Percentiles rank a stretch among this genome's conserved stretches.
phyloP scores from a whole-genome alignment of 345 rosid genomes.

The Bretschneidera sinensis region DNA sequence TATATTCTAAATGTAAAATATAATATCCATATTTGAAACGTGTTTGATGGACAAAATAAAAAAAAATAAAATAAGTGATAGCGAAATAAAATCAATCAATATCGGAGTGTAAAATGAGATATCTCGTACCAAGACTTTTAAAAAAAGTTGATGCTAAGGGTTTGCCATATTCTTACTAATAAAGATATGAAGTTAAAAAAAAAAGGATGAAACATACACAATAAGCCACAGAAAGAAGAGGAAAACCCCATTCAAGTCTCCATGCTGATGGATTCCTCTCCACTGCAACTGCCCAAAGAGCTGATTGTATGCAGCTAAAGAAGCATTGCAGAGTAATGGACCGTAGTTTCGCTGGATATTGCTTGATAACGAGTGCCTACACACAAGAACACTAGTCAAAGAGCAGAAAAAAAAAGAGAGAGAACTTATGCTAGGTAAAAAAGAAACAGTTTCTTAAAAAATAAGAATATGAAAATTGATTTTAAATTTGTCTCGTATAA shows the following conservation, averaged over 20 bases:
- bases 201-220: slow-evolving; percentile 43
- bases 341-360: slow-evolving; percentile 66
- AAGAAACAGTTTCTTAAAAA: too few relatives aligned
- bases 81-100: too few relatives aligned
- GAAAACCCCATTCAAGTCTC: slow-evolving; percentile 70
- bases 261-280: slow-evolving; percentile 63
- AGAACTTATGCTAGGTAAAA: background rate
- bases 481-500: too few relatives aligned
- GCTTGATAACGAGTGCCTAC: slow-evolving; percentile 49
- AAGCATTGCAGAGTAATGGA: slow-evolving; percentile 69
- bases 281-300: slow-evolving; percentile 50
- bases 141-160: background rate
- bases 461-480: too few relatives aligned
- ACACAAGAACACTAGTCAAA: background rate
- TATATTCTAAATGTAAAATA: too few relatives aligned
- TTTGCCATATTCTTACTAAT: background rate
- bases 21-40: too few relatives aligned
- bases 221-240: slow-evolving; percentile 70
- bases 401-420: background rate
- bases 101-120: too few relatives aligned
- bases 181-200: background rate
- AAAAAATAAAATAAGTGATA: too few relatives aligned
- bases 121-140: too few relatives aligned
- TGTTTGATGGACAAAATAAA: too few relatives aligned
- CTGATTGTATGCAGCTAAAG: slow-evolving; percentile 71